These are phyloP conservation scores for Calonectria multiphialidica DNA, from an alignment of 2,329 filamentous ascomycete species.

Conservation along the genomic window DNA sequence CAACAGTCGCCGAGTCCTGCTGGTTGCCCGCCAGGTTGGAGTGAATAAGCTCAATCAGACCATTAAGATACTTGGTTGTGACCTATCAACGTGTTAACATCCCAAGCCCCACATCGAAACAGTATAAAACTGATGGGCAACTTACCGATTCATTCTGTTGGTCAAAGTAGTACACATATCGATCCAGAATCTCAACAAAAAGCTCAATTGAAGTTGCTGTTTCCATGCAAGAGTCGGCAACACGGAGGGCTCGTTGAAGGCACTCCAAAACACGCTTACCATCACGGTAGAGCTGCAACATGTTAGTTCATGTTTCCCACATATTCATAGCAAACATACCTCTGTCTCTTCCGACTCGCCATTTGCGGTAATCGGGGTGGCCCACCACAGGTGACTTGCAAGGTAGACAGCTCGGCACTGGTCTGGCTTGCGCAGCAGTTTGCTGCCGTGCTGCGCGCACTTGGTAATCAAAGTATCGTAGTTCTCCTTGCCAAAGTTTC, in stretches of 20 bases:
- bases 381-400: slow-evolving; percentile 98
- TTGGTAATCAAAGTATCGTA: slow-evolving; percentile 99
- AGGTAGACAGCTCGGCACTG: slow-evolving; percentile 97
- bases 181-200: slow-evolving; percentile 97
- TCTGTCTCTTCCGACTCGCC: slow-evolving; percentile 85
- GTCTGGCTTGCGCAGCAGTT: slow-evolving; percentile 96
- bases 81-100: slow-evolving; percentile 60
- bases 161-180: slow-evolving; percentile 99
- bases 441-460: slow-evolving; percentile 95
- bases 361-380: slow-evolving; percentile 82
- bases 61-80: slow-evolving; percentile 97
- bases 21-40: slow-evolving; percentile 92
- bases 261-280: slow-evolving; percentile 98
- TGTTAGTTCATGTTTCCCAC: slow-evolving; percentile 31
- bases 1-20: slow-evolving; percentile 83
- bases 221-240: slow-evolving; percentile 99
- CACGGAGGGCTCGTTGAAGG: slow-evolving; percentile 91
- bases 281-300: slow-evolving; percentile 88
- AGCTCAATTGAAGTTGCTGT: slow-evolving; percentile 96
- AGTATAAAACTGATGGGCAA: not conserved
- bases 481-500: slow-evolving; percentile 95
- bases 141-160: slow-evolving; percentile 94
- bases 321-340: slow-evolving; percentile 63
- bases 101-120: not conserved
- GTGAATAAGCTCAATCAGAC: slow-evolving; percentile 97